A percentile compares a stretch with the other conserved stretches of the same genome.
These are phyloP conservation scores for Rhodotorula graminis DNA, from an alignment of 768 basidiomycete genomes.

Conservation along the genomic window DNA sequence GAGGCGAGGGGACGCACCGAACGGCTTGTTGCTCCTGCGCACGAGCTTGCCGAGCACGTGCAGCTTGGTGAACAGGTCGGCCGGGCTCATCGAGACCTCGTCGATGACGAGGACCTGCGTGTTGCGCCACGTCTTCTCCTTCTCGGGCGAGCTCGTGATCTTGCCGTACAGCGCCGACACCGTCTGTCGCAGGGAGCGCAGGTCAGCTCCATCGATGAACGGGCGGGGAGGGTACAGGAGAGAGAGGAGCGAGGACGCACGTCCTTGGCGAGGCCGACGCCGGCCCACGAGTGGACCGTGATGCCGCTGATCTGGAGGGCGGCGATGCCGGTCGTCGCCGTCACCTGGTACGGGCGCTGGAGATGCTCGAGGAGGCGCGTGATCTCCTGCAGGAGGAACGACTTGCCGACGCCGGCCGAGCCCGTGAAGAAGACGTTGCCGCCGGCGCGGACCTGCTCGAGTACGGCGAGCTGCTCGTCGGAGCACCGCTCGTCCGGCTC, in stretches of 20 bases:
- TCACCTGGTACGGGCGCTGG: constrained; percentile 52
- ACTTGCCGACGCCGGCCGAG: constrained; percentile 46
- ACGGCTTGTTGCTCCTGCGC: constrained; percentile 41
- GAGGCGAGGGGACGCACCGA: constrained; percentile 41
- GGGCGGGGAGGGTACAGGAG: not conserved
- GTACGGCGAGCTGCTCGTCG: constrained; percentile 72
- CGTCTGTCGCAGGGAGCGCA: not conserved
- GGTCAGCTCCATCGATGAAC: no score
- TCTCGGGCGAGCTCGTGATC: constrained; percentile 21
- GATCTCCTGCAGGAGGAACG: constrained; percentile 45
- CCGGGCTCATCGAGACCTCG: constrained; percentile 47
- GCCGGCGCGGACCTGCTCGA: constrained; percentile 59
- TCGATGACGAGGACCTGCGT: constrained; percentile 44
- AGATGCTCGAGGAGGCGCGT: constrained; percentile 26
- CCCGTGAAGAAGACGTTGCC: constrained; percentile 56
- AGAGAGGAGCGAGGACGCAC: not conserved
- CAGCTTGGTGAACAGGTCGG: constrained; percentile 47
- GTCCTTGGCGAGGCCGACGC: constrained; percentile 78
- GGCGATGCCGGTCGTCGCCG: constrained; percentile 93
- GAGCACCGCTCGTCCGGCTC: constrained; percentile 25
- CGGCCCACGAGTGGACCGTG: constrained; percentile 89
- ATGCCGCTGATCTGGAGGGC: constrained; percentile 95
- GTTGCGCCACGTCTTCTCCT: constrained; percentile 39
- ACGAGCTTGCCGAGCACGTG: constrained; percentile 45
- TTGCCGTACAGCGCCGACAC: constrained; percentile 14